Base-by-base conservation (phyloP, 371 early-diverging fungal species). In the Mortierella sp. region DNA sequence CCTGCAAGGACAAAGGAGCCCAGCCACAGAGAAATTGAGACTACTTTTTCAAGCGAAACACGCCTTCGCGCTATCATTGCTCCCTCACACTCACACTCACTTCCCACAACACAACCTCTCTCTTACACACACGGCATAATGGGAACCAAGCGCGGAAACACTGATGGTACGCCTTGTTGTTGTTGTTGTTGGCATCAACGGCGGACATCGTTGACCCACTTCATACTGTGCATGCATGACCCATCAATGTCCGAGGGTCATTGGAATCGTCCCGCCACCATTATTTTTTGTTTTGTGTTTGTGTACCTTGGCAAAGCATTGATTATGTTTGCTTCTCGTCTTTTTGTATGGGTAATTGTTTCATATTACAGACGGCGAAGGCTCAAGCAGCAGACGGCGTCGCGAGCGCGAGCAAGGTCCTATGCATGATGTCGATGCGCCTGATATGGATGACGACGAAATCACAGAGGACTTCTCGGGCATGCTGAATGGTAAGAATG, bases 381-480 rank as follows among this genome's bases (percentile, higher is more conserved):
- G 24, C 22, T 24, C 39, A 26, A 79, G 31, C 47, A 55, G 84
- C 47, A 55, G 84, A 61, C 84, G 76, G 24, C 76, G 84, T 14
- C 55, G 76, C 64, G 79, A 79, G 45, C 55, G 76, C 64, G 79
- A 79, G 45, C 79, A 83, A n/a, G 84, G 84, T 11, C 84, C 84
- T 5, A 85, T 85, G 45, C 81, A 85, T 45, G 78, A 77, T 47
- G 40, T 83, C 24, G 77, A 71, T 13, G 45, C 52, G 11, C 76
- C 75, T 26, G 85, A 79, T 8, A 61, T 61, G 22, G 61, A 61
- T 19, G 79, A 81, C 34, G 70, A 85, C 37, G 82, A 82, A 50
- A 78, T 76, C 24, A 79, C 79, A 2, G 83, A 82, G 34, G 83
- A 83, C 65, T 79, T 50, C 55, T 83, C 79, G 13, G 75, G 73